A percentile compares a stretch with the other conserved stretches of the same genome.
These are phyloP conservation scores for Ramicandelaber brevisporus DNA, from an alignment of 192 early-diverging fungal species.

Conservation along the genomic window DNA sequence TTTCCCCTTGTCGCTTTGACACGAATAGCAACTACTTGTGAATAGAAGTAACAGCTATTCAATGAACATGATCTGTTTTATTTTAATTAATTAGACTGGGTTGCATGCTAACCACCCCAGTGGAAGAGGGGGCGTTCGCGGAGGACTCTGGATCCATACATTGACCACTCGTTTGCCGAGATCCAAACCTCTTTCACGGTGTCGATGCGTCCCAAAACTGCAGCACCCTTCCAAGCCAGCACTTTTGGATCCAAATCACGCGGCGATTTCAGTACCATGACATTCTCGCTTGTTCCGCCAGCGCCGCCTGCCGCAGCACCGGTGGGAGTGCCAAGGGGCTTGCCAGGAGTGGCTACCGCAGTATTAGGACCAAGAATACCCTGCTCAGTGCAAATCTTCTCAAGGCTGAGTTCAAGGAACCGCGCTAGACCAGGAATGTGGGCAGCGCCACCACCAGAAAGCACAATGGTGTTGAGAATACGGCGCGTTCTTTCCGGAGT, in stretches of 20 bases:
- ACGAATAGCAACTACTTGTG: too few species aligned
- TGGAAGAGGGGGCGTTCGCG: conserved; percentile 37
- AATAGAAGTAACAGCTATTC: too few species aligned
- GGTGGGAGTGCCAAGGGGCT: conserved; percentile 5
- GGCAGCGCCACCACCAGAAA: conserved; percentile 61
- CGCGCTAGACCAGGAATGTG: conserved; percentile 35
- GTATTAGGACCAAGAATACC: conserved; percentile 3
- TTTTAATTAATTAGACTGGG: too few species aligned
- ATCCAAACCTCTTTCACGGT: conserved; percentile 62
- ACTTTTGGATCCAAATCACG: conserved; percentile 61
- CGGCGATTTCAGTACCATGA: conserved; percentile 46
- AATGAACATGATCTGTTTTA: too few species aligned
- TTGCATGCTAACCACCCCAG: too few species aligned
- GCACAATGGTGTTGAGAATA: conserved; percentile 44
- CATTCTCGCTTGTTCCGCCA: too few species aligned
- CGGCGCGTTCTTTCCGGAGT: conserved; percentile 44
- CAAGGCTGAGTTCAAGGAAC: conserved; percentile 27
- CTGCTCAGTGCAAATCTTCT: conserved; percentile 5
- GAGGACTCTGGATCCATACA: conserved; percentile 33
- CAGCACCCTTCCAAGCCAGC: conserved; percentile 70
- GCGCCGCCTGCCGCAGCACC: too few species aligned
- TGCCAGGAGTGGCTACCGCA: conserved; percentile 11
- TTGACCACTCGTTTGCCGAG: conserved; percentile 35
- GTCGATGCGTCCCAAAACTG: conserved; percentile 53
- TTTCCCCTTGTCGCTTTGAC: too few species aligned